These are phyloP conservation scores for Pulveroboletus sp. DNA, from an alignment of 768 basidiomycete genomes.

Conservation along the genomic window DNA sequence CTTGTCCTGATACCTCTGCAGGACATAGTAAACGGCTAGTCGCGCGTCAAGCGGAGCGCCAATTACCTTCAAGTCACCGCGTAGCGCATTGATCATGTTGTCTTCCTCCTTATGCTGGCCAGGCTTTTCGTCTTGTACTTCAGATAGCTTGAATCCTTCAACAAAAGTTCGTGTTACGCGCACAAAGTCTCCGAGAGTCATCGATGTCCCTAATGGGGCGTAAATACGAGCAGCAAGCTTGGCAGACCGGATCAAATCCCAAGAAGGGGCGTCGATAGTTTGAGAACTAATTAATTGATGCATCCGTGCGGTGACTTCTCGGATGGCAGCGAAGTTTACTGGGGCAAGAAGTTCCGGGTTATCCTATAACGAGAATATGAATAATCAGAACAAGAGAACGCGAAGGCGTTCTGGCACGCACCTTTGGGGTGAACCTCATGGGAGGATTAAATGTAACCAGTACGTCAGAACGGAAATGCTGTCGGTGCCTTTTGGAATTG, in stretches of 20 bases:
- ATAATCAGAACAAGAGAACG: not conserved
- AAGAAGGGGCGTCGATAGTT: slow-evolving; percentile 82
- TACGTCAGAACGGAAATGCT: slow-evolving; percentile 87
- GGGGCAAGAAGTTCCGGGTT: slow-evolving; percentile 73
- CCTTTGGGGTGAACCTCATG: slow-evolving; percentile 63
- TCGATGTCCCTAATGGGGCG: slow-evolving; percentile 81
- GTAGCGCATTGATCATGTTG: slow-evolving; percentile 34
- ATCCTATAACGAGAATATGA: slow-evolving; percentile 37
- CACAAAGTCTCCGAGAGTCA: slow-evolving; percentile 84
- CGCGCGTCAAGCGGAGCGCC: not conserved
- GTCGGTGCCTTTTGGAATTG: slow-evolving; percentile 57
- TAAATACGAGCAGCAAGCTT: slow-evolving; percentile 81
- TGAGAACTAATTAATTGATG: slow-evolving; percentile 70
- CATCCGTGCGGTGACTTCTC: slow-evolving; percentile 57
- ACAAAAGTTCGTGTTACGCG: slow-evolving; percentile 73
- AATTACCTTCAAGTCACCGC: slow-evolving; percentile 59
- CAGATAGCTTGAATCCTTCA: slow-evolving; percentile 63
- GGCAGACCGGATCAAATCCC: slow-evolving; percentile 71
- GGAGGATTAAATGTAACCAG: slow-evolving; percentile 79
- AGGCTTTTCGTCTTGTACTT: slow-evolving; percentile 24
- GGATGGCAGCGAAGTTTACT: slow-evolving; percentile 59
- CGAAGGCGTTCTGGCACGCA: slow-evolving; percentile 12
- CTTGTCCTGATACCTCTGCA: slow-evolving; percentile 71
- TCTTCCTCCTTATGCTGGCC: slow-evolving; percentile 25
- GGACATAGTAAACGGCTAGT: not conserved